Evolutionary conservation across 1,139 yeast species (phyloP), one percentile per base, ranked within the genome.

Genomic region (Lodderomyces theae): DNA sequence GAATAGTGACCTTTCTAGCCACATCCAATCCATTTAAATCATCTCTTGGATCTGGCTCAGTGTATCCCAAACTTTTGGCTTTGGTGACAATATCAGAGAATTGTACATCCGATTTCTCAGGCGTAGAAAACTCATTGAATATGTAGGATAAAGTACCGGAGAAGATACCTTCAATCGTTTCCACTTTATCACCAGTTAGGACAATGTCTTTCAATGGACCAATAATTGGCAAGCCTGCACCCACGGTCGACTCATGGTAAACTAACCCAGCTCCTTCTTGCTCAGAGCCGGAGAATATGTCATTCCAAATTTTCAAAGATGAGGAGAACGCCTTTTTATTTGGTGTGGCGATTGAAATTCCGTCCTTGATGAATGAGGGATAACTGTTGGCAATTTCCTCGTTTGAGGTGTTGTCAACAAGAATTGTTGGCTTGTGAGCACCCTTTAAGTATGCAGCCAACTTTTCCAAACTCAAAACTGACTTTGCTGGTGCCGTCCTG

Each of bases 31-130:
- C 99, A 62, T 92, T 92, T 64, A 92, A 79, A 61, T 92, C 99
- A 61, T 92, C 99, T 68, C 99, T 82, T 62, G 98, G 98, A 63
- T 92, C 99, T 39, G 99, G 98, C 66, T 94, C 99, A 34, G 97
- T 92, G 77, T 88, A 92, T 37, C 99, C 99, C 52, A 88, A 75
- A 35, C 81, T 69, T 66, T 90, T 90, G 37, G 99, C 98, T 40
- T 81, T 80, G 50, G 76, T 72, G 43, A 92, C 98, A 38, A 94
- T 83, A 42, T 90, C 96, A 23, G 97, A 88, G 60, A 90, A 92
- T 60, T 83, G 84, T 48, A 80, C 77, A 41, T 74, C 70, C 28
- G 64, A 57, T 39, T 79, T 73, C 47, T 74, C 74, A 41, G 82
- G 66, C 38, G 94, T 80, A 36, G 96, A 87, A 63, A 82, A 92